These are phyloP conservation scores for Pseudomassariella vexata DNA, from an alignment of 2,329 filamentous ascomycete genomes.

Conservation along the genomic window DNA sequence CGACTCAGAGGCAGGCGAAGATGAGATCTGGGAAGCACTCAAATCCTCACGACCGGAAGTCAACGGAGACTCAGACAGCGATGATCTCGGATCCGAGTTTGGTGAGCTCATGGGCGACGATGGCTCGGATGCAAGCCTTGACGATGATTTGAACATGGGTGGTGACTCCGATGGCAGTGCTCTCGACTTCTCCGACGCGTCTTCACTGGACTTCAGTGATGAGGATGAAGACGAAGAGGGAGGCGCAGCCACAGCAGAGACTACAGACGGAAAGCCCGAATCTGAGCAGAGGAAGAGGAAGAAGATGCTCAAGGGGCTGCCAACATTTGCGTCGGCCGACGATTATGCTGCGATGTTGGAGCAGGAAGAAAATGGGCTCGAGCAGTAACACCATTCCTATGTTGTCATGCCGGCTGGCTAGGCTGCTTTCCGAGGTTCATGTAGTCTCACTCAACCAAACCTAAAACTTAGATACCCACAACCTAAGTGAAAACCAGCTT, in stretches of 20 bases:
- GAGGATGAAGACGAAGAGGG: constrained; percentile 34
- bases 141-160: constrained; percentile 35
- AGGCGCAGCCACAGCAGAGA: constrained; percentile 33
- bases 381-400: too few species aligned
- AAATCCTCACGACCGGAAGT: constrained; percentile 75
- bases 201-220: constrained; percentile 31
- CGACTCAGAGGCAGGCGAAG: constrained; percentile 58
- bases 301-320: constrained; percentile 82
- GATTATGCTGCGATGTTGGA: constrained; percentile 86
- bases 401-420: too few species aligned
- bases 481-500: too few species aligned
- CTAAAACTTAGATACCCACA: too few species aligned
- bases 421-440: too few species aligned
- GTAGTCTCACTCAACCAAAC: too few species aligned
- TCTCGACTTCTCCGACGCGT: constrained; percentile 26
- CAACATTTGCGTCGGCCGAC: constrained; percentile 87
- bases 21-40: constrained; percentile 88
- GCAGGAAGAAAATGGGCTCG: constrained; percentile 55
- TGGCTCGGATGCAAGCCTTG: constrained; percentile 42
- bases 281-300: constrained; percentile 52
- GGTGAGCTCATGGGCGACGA: constrained; percentile 34
- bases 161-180: constrained; percentile 34
- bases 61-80: constrained; percentile 54
- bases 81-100: constrained; percentile 36
- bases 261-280: constrained; percentile 34